Base-by-base conservation (phyloP, 768 basidiomycete genomes). In the Leccinum broughii region DNA sequence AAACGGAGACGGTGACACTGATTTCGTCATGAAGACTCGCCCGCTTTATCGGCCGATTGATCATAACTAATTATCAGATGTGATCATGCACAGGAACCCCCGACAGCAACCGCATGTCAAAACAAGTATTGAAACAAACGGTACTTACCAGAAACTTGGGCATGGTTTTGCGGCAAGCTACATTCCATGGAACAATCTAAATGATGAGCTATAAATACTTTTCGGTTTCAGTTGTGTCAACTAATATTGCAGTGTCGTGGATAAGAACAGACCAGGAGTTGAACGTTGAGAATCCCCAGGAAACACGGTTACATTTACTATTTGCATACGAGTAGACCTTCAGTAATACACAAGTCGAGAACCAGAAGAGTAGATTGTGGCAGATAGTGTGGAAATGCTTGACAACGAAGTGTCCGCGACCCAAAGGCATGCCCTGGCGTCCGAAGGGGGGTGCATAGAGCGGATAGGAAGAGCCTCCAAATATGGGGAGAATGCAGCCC, bases 291-390 rank as follows among this genome's bases (percentile, higher is more conserved):
- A 17, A 37, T 30, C 32, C 56, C 48, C 54, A 7, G n/a, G 35
- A 52, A 54, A 39, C 20, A 13, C 26, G 2, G 14, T 39, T 59
- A 56, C 32, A 60, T 52, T 54, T 50, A 35, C 44, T 55, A 51
- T 17, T 17, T 41, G 30, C 32, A 22, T 54, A 6, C 28, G 46
- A 50, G 20, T 4, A 37, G 35, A 17, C 32, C 34, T 37, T 13
- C 44, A 46, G 44, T 46, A 46, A 20, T 20, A 20, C 20, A 46
- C 44, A 46, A 13, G 22, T 44, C 30, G 48, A 54, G 20, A 37
- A 35, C 3, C 30, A 51, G 20, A 28, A 48, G 58, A 15, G 20
- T 30, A 62, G 66, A 41, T 35, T 60, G 58, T 62, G 8, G 14
- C 59, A 44, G 30, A 6, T 58, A 22, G 46, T 22, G n/a, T 22